Evolutionary conservation across 1,139 yeast species (phyloP).

Genomic region (Meyerozyma sp.): DNA sequence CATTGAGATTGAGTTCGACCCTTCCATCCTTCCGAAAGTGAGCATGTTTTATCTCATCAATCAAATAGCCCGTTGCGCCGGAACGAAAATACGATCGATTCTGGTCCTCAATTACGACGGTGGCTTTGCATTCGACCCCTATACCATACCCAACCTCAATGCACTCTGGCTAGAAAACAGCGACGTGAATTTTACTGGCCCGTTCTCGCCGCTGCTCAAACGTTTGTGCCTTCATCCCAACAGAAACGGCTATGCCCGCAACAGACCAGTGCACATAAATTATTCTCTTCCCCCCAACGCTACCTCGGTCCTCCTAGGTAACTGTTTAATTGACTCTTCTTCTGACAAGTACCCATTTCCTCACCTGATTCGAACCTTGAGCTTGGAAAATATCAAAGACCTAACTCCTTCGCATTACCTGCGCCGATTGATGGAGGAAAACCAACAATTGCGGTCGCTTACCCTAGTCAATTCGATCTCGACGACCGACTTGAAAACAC

Average conservation of each 20-base stretch:
- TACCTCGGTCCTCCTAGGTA: constrained; percentile 12
- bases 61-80: constrained; percentile 1
- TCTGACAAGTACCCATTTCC: constrained; percentile 10
- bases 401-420: constrained; percentile 9
- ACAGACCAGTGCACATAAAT: constrained; percentile 7
- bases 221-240: constrained; percentile 12
- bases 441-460: constrained; percentile 2
- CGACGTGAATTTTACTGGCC: constrained; percentile 9
- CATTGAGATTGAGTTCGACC: constrained; percentile 20
- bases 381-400: constrained; percentile 12
- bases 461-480: not conserved
- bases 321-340: constrained; percentile 10
- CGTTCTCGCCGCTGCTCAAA: constrained; percentile 5
- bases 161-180: constrained; percentile 16
- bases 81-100: constrained; percentile 4
- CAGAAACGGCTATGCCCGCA: constrained; percentile 12
- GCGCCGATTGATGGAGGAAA: constrained; percentile 7
- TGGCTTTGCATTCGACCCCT: constrained; percentile 10
- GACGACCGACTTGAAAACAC: not conserved
- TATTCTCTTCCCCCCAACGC: constrained; percentile 12
- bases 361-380: constrained; percentile 5
- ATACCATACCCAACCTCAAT: constrained; percentile 8
- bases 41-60: constrained; percentile 9
- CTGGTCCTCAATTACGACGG: constrained; percentile 11
- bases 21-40: constrained; percentile 12